A percentile compares a stretch with the other conserved stretches of the same genome.
Evolutionary conservation across 352 stramenopile genomes (phyloP).

Genomic region (Globisporangium barbulae): DNA sequence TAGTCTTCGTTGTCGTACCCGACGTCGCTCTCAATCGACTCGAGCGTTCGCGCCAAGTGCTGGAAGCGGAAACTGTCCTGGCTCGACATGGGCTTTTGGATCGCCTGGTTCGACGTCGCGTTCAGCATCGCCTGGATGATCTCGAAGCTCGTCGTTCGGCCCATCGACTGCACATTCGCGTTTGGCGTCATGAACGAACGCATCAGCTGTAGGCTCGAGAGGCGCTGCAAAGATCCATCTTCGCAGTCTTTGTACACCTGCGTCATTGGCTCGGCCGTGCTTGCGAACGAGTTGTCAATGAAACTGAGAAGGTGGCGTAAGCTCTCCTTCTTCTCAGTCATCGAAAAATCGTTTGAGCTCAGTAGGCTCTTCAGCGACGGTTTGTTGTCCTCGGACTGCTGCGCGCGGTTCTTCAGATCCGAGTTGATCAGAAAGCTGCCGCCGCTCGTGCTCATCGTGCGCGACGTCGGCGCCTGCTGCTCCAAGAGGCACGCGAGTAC

Average conservation of each 20-base stretch:
- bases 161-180: conserved; percentile 36
- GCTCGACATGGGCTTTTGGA: conserved; percentile 86
- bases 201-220: conserved; percentile 83
- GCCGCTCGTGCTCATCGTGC: conserved; percentile 44
- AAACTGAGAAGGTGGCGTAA: conserved; percentile 76
- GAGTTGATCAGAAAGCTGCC: conserved; percentile 57
- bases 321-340: conserved; percentile 88
- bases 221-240: conserved; percentile 57
- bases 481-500: conserved; percentile 73
- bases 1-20: conserved; percentile 85
- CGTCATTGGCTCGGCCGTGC: conserved; percentile 66
- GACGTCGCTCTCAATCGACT: conserved; percentile 81
- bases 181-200: conserved; percentile 63
- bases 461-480: conserved; percentile 49
- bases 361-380: conserved; percentile 77
- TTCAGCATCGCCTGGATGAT: conserved; percentile 89
- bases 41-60: conserved; percentile 69
- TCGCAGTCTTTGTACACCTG: conserved; percentile 82
- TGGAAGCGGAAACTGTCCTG: conserved; percentile 87
- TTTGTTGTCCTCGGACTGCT: conserved; percentile 29
- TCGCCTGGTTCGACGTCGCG: conserved; percentile 76
- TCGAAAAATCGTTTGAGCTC: conserved; percentile 78
- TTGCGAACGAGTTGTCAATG: conserved; percentile 82
- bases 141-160: conserved; percentile 82
- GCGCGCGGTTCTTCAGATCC: conserved; percentile 42